A percentile compares a stretch with the other conserved stretches of the same genome.
phyloP scores from a whole-genome alignment of 768 basidiomycete species.

The Leccinum longicurvipes region DNA sequence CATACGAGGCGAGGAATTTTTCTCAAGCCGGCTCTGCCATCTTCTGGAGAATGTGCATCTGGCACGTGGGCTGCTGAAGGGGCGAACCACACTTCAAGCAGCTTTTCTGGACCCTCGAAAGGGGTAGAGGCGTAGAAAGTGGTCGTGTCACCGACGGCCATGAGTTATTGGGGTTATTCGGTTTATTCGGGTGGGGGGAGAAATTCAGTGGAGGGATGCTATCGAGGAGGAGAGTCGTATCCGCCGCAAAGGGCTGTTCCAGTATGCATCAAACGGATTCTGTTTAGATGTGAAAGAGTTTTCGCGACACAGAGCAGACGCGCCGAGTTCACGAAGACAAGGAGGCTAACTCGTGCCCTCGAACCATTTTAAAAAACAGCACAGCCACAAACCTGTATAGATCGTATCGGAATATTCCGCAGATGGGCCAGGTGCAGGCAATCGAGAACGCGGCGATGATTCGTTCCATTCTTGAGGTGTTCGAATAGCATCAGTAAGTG shows the following conservation, averaged over 20 bases:
- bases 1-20: slow-evolving; percentile 72
- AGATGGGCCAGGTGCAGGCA: neutral
- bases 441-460: neutral
- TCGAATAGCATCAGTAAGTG: neutral
- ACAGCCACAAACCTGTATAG: slow-evolving; percentile 29
- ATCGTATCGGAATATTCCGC: slow-evolving; percentile 12
- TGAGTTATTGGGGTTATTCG: slow-evolving; percentile 8
- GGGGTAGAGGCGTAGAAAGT: slow-evolving; percentile 42
- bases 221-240: slow-evolving; percentile 42
- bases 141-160: slow-evolving; percentile 24
- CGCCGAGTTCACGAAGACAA: slow-evolving; percentile 17
- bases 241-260: slow-evolving; percentile 34
- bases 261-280: slow-evolving; percentile 43
- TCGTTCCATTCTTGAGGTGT: neutral
- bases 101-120: slow-evolving; percentile 93
- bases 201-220: slow-evolving; percentile 37
- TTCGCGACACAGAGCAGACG: slow-evolving; percentile 16
- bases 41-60: slow-evolving; percentile 33
- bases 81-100: slow-evolving; percentile 97
- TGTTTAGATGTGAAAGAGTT: slow-evolving; percentile 10
- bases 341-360: neutral
- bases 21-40: slow-evolving; percentile 67
- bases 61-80: slow-evolving; percentile 66
- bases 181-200: neutral
- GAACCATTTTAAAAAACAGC: slow-evolving; percentile 10